These are phyloP conservation scores for Eragrostis tef DNA, from an alignment of 202 grass and related monocot genomes.

Conservation along the genomic window DNA sequence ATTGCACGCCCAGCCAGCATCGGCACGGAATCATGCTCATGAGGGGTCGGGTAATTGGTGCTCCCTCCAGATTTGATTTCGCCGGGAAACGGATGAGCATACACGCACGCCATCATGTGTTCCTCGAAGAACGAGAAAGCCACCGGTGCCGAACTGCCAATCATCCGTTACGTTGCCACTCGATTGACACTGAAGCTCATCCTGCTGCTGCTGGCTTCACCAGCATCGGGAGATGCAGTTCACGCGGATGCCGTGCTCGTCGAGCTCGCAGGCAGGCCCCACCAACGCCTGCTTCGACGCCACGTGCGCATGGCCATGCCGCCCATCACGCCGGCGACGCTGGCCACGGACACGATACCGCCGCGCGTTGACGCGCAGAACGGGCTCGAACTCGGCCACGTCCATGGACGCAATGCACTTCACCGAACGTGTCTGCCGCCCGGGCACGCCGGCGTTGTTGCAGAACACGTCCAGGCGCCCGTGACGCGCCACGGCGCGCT, in stretches of 20 bases:
- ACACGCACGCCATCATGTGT: no score
- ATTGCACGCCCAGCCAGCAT: no score
- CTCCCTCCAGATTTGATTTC: no score
- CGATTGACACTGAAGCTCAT: no score
- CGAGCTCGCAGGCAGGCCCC: conserved; percentile 59
- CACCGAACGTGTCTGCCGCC: background rate
- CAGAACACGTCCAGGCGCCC: conserved; percentile 58
- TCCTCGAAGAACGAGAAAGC: no score
- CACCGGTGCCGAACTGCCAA: no score
- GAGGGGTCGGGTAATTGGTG: no score
- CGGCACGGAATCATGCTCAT: no score
- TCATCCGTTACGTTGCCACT: no score
- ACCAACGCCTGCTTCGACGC: conserved; percentile 56
- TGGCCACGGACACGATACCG: conserved; percentile 62
- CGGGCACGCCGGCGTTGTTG: conserved; percentile 64
- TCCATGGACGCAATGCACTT: conserved; percentile 44
- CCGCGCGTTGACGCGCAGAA: conserved; percentile 56
- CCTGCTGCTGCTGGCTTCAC: conserved; percentile 15
- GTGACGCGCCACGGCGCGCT: conserved; percentile 34
- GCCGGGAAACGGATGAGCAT: no score
- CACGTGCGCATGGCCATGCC: conserved; percentile 55
- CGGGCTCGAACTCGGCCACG: conserved; percentile 48
- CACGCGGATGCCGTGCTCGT: conserved; percentile 49
- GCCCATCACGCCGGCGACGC: conserved; percentile 48
- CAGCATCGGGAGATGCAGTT: conserved; percentile 52